Conservation (phyloP, 2,329 filamentous ascomycete species). For the Phialophora macrospora region DNA sequence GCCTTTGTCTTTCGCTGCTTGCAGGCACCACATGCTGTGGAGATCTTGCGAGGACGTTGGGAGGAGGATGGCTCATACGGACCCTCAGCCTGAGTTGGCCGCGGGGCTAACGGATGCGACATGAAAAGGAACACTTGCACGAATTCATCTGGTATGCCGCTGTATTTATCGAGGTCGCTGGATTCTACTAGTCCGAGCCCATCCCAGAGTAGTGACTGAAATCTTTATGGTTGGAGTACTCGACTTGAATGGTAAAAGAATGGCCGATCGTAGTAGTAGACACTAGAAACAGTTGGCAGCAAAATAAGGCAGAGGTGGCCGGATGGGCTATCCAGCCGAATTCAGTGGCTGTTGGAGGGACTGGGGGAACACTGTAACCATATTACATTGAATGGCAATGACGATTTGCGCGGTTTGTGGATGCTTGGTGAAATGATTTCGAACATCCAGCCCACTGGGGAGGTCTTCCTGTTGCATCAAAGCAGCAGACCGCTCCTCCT, state of each 20-base stretch:
- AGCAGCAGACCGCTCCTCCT: neutral
- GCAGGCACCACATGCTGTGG: slow-evolving; percentile 39
- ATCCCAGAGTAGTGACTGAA: neutral
- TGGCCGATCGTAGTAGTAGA: neutral
- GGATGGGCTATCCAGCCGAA: slow-evolving; percentile 9
- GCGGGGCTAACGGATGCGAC: slow-evolving; percentile 37
- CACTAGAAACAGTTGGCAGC: slow-evolving; percentile 3
- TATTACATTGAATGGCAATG: neutral
- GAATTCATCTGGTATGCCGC: slow-evolving; percentile 12
- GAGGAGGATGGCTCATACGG: slow-evolving; percentile 12
- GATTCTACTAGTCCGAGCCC: slow-evolving; percentile 5
- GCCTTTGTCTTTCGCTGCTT: slow-evolving; percentile 39
- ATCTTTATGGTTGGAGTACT: neutral
- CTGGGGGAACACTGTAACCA: slow-evolving; percentile 5
- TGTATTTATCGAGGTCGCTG: neutral
- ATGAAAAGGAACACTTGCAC: slow-evolving; percentile 18
- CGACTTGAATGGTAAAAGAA: neutral
- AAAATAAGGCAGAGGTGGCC: slow-evolving; percentile 13
- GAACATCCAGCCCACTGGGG: neutral
- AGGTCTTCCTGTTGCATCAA: neutral
- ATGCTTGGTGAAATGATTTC: neutral
- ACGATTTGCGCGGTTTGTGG: neutral
- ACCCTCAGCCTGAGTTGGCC: slow-evolving; percentile 17
- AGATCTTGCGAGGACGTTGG: slow-evolving; percentile 38
- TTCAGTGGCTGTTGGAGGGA: neutral